Conservation (phyloP, 1,284 basidiomycete species). For the Leccinum pachyderme region DNA sequence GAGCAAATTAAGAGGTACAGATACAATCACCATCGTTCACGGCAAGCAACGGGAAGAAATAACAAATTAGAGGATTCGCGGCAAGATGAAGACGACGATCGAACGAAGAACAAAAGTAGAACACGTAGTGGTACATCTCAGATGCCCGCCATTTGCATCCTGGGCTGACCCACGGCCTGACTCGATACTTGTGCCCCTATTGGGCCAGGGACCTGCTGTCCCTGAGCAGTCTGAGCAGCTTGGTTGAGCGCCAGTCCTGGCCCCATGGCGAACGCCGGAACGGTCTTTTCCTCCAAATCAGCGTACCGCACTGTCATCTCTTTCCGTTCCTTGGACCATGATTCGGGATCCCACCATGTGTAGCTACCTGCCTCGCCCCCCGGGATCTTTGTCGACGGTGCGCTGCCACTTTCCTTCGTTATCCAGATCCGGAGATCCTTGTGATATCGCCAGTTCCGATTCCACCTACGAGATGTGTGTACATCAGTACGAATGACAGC, state of each 20-base stretch:
- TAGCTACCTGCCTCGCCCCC: slow-evolving; percentile 89
- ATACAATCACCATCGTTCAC: slow-evolving; percentile 38
- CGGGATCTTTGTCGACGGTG: slow-evolving; percentile 83
- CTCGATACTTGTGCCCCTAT: slow-evolving; percentile 30
- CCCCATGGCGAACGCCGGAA: slow-evolving; percentile 58
- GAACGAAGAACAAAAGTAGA: background rate
- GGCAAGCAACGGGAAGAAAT: slow-evolving; percentile 32
- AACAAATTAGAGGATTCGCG: slow-evolving; percentile 17
- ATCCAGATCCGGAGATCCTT: slow-evolving; percentile 95
- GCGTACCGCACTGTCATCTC: slow-evolving; percentile 86
- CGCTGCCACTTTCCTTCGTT: slow-evolving; percentile 86
- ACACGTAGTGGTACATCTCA: slow-evolving; percentile 25
- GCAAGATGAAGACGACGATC: slow-evolving; percentile 14
- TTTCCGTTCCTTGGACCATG: slow-evolving; percentile 84
- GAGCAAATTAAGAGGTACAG: slow-evolving; percentile 38
- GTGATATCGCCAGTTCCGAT: slow-evolving; percentile 98
- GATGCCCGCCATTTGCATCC: slow-evolving; percentile 36
- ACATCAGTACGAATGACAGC: background rate
- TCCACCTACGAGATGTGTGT: slow-evolving; percentile 58
- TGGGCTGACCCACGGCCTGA: slow-evolving; percentile 29
- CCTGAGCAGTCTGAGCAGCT: slow-evolving; percentile 23
- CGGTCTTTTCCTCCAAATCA: slow-evolving; percentile 82
- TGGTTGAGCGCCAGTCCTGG: slow-evolving; percentile 50
- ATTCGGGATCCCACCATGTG: slow-evolving; percentile 89
- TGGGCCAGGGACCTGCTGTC: slow-evolving; percentile 30